phyloP scores from a whole-genome alignment of 805 yeast species.

The Barnettozyma wickerhamii region DNA sequence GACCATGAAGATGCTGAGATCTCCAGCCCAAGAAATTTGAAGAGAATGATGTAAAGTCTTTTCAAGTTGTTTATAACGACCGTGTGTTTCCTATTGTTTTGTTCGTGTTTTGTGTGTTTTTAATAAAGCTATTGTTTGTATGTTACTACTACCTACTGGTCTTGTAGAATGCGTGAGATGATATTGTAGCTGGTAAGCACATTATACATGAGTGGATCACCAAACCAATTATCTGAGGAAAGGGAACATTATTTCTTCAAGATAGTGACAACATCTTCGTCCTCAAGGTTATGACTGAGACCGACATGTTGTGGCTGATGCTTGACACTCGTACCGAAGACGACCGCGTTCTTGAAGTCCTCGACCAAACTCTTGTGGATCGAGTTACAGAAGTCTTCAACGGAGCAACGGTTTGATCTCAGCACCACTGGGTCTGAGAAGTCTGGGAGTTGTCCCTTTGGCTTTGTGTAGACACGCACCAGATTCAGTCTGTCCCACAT shows the following conservation, averaged over 20 bases:
- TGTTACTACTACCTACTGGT: neutral
- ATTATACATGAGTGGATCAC: too few species aligned
- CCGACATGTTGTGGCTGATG: conserved; percentile 98
- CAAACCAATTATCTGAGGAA: neutral
- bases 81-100: neutral
- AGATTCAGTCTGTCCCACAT: conserved; percentile 94
- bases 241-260: conserved; percentile 52
- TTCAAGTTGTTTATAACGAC: too few species aligned
- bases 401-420: conserved; percentile 74
- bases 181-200: too few species aligned
- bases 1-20: conserved; percentile 23
- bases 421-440: conserved; percentile 93
- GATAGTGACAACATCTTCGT: conserved; percentile 96
- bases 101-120: neutral
- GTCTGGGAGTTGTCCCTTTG: conserved; percentile 92
- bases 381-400: conserved; percentile 94
- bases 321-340: conserved; percentile 90
- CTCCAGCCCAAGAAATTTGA: conserved; percentile 22
- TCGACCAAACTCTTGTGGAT: conserved; percentile 93
- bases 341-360: conserved; percentile 90
- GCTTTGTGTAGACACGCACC: conserved; percentile 96
- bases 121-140: neutral
- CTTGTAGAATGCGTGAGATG: neutral
- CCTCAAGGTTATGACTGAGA: conserved; percentile 73
- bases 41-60: conserved; percentile 17